Evolutionary conservation across 805 yeast species (phyloP).

Genomic region (Schwanniomyces yamadae): DNA sequence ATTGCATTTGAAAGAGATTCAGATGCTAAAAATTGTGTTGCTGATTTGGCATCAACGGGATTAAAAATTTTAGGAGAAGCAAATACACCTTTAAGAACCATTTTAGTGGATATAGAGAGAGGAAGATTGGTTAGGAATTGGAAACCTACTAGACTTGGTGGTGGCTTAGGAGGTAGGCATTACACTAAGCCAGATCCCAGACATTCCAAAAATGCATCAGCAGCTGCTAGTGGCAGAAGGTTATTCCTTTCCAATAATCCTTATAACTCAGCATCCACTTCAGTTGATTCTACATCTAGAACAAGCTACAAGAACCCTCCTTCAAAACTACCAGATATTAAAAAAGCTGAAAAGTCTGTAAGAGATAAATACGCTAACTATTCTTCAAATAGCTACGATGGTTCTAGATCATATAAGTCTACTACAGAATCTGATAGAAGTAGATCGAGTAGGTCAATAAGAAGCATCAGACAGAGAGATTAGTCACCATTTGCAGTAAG

Average conservation of each 20-base stretch:
- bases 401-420: constrained; percentile 3
- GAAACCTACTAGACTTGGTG: constrained; percentile 78
- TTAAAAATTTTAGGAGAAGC: constrained; percentile 30
- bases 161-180: constrained; percentile 88
- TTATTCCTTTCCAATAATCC: constrained; percentile 17
- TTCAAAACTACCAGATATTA: background rate
- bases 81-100: constrained; percentile 46
- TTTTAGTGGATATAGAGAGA: constrained; percentile 71
- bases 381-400: constrained; percentile 2
- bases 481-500: too few species aligned
- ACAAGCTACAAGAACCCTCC: background rate
- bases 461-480: constrained; percentile 13
- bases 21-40: constrained; percentile 62
- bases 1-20: constrained; percentile 61
- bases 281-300: constrained; percentile 1
- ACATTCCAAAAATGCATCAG: constrained; percentile 29
- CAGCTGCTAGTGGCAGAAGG: constrained; percentile 35
- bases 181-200: constrained; percentile 41
- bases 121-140: constrained; percentile 65
- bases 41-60: constrained; percentile 51
- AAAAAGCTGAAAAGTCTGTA: constrained; percentile 10
- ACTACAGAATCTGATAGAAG: constrained; percentile 5
- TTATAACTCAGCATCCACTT: constrained; percentile 6
- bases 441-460: constrained; percentile 14
- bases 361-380: constrained; percentile 25